phyloP scores from a whole-genome alignment of 2,329 filamentous ascomycete genomes.

The Coleophoma eucalyptorum region DNA sequence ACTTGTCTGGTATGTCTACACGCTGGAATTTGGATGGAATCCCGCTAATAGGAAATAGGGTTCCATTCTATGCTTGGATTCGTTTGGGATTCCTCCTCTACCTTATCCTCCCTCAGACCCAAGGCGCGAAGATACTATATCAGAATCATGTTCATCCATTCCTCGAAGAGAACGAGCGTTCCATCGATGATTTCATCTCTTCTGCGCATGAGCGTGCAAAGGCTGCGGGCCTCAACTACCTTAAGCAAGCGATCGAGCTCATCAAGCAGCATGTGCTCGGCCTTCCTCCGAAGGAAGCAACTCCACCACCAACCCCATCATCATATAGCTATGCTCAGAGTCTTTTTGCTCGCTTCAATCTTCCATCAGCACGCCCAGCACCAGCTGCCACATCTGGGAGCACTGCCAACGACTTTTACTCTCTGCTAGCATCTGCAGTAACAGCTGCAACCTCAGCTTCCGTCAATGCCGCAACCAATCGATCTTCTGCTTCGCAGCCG shows the following conservation, averaged over 20 bases:
- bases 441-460: slow-evolving; percentile 36
- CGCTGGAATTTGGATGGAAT: neutral
- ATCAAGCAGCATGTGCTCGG: slow-evolving; percentile 78
- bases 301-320: slow-evolving; percentile 41
- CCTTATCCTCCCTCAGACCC: slow-evolving; percentile 95
- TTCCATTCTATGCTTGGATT: slow-evolving; percentile 92
- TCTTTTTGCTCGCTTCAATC: slow-evolving; percentile 80
- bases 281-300: slow-evolving; percentile 53
- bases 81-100: slow-evolving; percentile 86
- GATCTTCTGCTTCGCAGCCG: slow-evolving; percentile 19
- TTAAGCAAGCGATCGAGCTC: slow-evolving; percentile 67
- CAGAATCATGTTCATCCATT: slow-evolving; percentile 83
- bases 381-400: slow-evolving; percentile 31
- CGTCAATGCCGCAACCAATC: slow-evolving; percentile 14
- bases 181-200: slow-evolving; percentile 89
- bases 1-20: slow-evolving; percentile 63
- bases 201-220: slow-evolving; percentile 75
- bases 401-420: slow-evolving; percentile 66
- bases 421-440: slow-evolving; percentile 71
- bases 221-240: slow-evolving; percentile 70
- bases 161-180: slow-evolving; percentile 77
- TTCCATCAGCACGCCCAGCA: slow-evolving; percentile 63
- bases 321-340: slow-evolving; percentile 67
- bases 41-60: slow-evolving; percentile 39
- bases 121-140: slow-evolving; percentile 85